These are phyloP conservation scores for Metschnikowia baotianmanensis DNA, from an alignment of 805 yeast genomes.

Conservation along the genomic window DNA sequence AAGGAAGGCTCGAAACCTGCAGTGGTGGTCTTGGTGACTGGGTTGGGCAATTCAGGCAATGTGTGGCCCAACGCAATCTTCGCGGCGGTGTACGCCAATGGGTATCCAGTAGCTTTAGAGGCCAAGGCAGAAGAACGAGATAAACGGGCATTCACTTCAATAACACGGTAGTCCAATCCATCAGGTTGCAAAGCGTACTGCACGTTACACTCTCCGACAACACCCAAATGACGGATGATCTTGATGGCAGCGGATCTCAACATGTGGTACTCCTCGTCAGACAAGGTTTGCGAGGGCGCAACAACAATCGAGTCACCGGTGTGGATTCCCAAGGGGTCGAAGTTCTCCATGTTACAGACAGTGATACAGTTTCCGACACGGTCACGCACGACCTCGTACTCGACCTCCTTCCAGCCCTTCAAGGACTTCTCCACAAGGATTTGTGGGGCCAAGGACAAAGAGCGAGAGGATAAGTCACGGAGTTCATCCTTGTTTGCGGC, in stretches of 20 bases:
- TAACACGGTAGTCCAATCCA: conserved; percentile 92
- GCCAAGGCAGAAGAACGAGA: conserved; percentile 98
- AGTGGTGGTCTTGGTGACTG: conserved; percentile 92
- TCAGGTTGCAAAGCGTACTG: conserved; percentile 96
- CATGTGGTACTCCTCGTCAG: conserved; percentile 98
- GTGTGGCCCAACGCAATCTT: conserved; percentile 94
- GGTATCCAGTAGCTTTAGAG: conserved; percentile 98
- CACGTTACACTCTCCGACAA: conserved; percentile 98
- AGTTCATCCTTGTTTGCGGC: conserved; percentile 83
- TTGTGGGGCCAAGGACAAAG: conserved; percentile 89
- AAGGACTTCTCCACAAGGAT: conserved; percentile 93
- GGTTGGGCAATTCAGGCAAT: conserved; percentile 91
- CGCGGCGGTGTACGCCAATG: conserved; percentile 98
- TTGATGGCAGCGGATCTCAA: conserved; percentile 96
- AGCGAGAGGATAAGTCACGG: conserved; percentile 83
- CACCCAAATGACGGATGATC: conserved; percentile 96
- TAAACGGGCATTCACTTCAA: conserved; percentile 95
- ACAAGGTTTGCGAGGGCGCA: conserved; percentile 96
- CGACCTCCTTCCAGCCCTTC: conserved; percentile 99
- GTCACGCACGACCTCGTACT: conserved; percentile 97
- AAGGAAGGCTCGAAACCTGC: conserved; percentile 97
- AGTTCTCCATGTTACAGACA: conserved; percentile 98
- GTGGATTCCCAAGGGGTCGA: conserved; percentile 96
- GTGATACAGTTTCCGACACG: conserved; percentile 96
- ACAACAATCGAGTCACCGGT: conserved; percentile 99